Percentiles rank a stretch among this genome's conserved stretches.
Evolutionary conservation across 2,329 filamentous ascomycete species (phyloP).

Genomic region (Tympanopsis confertula): DNA sequence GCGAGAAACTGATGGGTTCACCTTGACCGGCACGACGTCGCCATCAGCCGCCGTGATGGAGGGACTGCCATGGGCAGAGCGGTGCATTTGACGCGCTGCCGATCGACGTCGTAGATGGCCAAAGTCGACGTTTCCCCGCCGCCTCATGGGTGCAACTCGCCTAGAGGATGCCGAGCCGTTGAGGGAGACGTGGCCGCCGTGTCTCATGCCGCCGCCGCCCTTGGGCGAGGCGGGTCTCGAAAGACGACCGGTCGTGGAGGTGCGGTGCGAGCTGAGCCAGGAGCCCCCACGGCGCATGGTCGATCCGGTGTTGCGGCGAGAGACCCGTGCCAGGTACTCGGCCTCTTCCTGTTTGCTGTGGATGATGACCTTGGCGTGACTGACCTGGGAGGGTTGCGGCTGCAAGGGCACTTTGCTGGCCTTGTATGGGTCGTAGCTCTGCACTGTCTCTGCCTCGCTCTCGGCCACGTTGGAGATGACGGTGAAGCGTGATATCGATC

Average conservation of each 20-base stretch:
- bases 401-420: conserved; percentile 41
- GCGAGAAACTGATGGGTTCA: no score
- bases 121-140: not conserved
- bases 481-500: conserved; percentile 49
- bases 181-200: no score
- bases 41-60: no score
- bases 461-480: conserved; percentile 52
- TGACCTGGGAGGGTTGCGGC: conserved; percentile 30
- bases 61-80: no score
- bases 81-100: no score
- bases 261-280: not conserved
- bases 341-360: conserved; percentile 36
- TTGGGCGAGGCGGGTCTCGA: no score
- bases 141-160: not conserved
- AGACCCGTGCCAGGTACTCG: not conserved
- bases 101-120: not conserved
- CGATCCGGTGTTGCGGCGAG: not conserved
- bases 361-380: conserved; percentile 58
- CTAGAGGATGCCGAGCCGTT: not conserved
- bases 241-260: not conserved
- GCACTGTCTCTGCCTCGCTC: conserved; percentile 29
- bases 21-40: not conserved
- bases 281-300: not conserved
- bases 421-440: conserved; percentile 77
- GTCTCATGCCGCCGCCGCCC: no score